Base-by-base conservation (phyloP, 495 filamentous ascomycete genomes). In the Penicillium cataractarum region DNA sequence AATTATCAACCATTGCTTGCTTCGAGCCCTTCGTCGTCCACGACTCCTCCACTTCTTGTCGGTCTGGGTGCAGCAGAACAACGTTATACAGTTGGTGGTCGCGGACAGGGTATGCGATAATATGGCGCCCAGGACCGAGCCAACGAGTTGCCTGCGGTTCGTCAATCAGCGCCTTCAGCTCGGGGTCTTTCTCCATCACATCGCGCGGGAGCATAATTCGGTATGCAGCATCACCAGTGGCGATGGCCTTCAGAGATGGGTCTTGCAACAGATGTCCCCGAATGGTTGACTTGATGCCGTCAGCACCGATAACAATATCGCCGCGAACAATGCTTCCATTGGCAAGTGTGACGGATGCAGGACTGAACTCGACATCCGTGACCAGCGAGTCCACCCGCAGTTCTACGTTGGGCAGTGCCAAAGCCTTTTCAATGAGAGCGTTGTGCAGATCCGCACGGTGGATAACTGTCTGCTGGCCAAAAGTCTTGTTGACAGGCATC, bases 401-500 rank as follows among this genome's bases (percentile, higher is more conserved):
- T 19, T 76, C 63, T 17, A 81, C 75, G 44, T 76, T 80, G 1
- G 63, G 55, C 9, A 80, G 66, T 17, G 66, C 71, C 29, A 77
- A 55, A 8, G 78, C 77, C 42, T 65, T 68, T 5, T 75, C 72
- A 15, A 80, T 72, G 4, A 81, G 65, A 3, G 75, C 75, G 12
- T 79, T 78, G 61, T 81, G 77, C 60, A 81, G 65, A 33, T 81
- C 78, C 40, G 78, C 78, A 15, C 78, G 76, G 61, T 81, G 78
- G 42, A 80, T 76, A 49, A 78, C 76, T 12, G 73, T 66, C 61
- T 79, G 78, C 31, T 79, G 74, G 15, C 78, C 77, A 57, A 74
- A 78, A 12, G 67, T 74, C 63, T 76, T 77, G 60, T 81, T 77
- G 52, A 80, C 74, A 0, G 76, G 77, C 67, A 76, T 68, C 6